Evolutionary conservation across 2,329 filamentous ascomycete species (phyloP), one percentile per base, ranked within the genome.

Genomic region (Neophaeococcomyces aloes): DNA sequence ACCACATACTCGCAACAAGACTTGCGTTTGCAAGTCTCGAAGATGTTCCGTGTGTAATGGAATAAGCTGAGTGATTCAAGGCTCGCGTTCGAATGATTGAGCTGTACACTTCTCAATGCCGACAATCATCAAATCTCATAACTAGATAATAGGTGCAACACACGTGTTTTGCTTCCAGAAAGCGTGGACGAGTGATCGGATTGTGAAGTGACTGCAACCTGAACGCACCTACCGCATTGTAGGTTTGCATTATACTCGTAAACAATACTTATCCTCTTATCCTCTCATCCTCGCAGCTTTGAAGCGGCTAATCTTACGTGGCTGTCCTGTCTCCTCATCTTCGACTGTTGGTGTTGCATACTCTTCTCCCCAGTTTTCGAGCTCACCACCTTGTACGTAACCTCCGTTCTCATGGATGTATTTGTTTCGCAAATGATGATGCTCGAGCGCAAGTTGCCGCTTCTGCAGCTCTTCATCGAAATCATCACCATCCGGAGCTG

Each of bases 321-420:
- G 57, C 18, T 59, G 50, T 14, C 55, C 51, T 8, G 51, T 56
- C 11, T 58, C 50, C 42, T 55, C 75, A 34, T 78, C 77, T 38
- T 81, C 75, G 19, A 75, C 71, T 1, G 82, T 76, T 41, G 83
- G 73, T 14, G 75, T 67, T 31, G 55, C 50, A 35, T 72, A 74
- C 41, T 76, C 71, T 47, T 86, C 79, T 47, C 83, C 77, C 53
- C 86, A 76, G 45, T 47, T 42, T 21, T 38, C 39, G 6, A 29
- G 19, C 77, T 74, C 55, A 29, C 48, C 48, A 15, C 51, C 45
- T 27, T 47, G 45, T 2, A 83, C 66, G 61, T 94, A 94, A 2
- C 87, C 87, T 40, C 87, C 87, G 55, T 91, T 78, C 54, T 79
- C 75, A 53, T 86, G 78, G 42, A 95, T 87, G 63, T 93, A 80